Percentiles rank a stretch among this genome's conserved stretches.
Evolutionary conservation across 805 yeast species (phyloP).

Genomic region (Candida ponderosae): DNA sequence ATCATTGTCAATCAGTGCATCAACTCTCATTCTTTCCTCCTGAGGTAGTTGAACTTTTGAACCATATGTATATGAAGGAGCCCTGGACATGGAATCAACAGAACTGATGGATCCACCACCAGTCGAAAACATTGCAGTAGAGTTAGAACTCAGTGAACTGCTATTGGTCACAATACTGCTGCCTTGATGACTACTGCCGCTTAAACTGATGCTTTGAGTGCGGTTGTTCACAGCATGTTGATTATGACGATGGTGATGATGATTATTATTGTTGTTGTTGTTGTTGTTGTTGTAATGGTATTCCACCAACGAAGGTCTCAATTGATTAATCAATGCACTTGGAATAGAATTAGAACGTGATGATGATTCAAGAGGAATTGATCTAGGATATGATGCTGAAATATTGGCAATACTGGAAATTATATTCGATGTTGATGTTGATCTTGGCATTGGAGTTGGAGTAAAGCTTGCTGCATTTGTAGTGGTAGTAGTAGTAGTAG

Average conservation of each 20-base stretch:
- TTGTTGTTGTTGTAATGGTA: slow-evolving; percentile 1
- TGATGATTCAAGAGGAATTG: neutral
- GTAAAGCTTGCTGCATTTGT: too few species aligned
- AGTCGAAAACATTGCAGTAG: neutral
- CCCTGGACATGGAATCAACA: neutral
- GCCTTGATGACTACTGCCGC: slow-evolving; percentile 3
- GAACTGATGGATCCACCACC: neutral
- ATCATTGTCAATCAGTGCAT: neutral
- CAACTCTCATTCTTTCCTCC: neutral
- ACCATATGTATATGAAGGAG: neutral
- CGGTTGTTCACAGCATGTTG: slow-evolving; percentile 11
- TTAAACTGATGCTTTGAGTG: too few species aligned
- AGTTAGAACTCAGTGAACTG: neutral
- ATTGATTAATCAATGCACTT: slow-evolving; percentile 12
- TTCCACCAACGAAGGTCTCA: slow-evolving; percentile 19
- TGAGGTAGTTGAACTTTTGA: too few species aligned
- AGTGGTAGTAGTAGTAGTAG: neutral
- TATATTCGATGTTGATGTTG: too few species aligned
- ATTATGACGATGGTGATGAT: slow-evolving; percentile 10
- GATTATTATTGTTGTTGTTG: neutral
- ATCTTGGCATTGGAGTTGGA: too few species aligned
- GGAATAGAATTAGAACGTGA: slow-evolving; percentile 6
- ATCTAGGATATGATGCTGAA: neutral
- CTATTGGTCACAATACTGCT: too few species aligned
- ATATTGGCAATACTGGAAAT: too few species aligned